Conservation (phyloP, 2,329 filamentous ascomycete species). For the Dactylonectria macrodidyma region DNA sequence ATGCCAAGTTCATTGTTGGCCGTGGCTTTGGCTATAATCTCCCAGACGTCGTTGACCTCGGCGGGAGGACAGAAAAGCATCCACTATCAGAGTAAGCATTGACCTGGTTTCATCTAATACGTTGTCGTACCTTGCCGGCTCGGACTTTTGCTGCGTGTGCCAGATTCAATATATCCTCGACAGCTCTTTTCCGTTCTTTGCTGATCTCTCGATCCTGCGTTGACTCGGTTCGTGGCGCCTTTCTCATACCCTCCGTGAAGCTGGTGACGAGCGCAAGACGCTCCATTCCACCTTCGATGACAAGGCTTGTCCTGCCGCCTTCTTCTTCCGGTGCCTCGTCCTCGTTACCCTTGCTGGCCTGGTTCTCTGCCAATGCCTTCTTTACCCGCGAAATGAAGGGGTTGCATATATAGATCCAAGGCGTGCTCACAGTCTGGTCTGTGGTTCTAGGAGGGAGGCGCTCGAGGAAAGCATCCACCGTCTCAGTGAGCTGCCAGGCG, state of each 20-base stretch:
- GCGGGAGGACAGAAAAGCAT: slow-evolving; percentile 75
- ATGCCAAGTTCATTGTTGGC: slow-evolving; percentile 79
- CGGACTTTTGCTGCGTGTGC: slow-evolving; percentile 72
- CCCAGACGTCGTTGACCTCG: slow-evolving; percentile 76
- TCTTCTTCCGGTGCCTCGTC: slow-evolving; percentile 64
- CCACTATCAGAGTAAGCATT: slow-evolving; percentile 69
- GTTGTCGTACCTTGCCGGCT: slow-evolving; percentile 73
- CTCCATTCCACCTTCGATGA: slow-evolving; percentile 68
- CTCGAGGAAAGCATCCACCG: slow-evolving; percentile 74
- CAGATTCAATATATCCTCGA: slow-evolving; percentile 70
- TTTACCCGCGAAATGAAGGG: slow-evolving; percentile 64
- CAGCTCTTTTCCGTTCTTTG: slow-evolving; percentile 63
- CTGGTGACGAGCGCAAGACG: slow-evolving; percentile 61
- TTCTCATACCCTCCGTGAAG: slow-evolving; percentile 65
- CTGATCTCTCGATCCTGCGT: slow-evolving; percentile 64
- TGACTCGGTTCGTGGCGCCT: slow-evolving; percentile 51
- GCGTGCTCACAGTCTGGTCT: slow-evolving; percentile 57
- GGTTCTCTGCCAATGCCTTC: slow-evolving; percentile 53
- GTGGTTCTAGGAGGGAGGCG: slow-evolving; percentile 79
- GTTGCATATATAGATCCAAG: slow-evolving; percentile 84
- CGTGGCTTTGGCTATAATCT: slow-evolving; percentile 75
- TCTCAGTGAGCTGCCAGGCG: slow-evolving; percentile 77
- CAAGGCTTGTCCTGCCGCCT: slow-evolving; percentile 61
- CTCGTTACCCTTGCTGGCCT: slow-evolving; percentile 60
- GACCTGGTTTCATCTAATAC: neutral